These are phyloP conservation scores for Monosporascus sp. DNA, from an alignment of 2,329 filamentous ascomycete genomes.

Conservation along the genomic window DNA sequence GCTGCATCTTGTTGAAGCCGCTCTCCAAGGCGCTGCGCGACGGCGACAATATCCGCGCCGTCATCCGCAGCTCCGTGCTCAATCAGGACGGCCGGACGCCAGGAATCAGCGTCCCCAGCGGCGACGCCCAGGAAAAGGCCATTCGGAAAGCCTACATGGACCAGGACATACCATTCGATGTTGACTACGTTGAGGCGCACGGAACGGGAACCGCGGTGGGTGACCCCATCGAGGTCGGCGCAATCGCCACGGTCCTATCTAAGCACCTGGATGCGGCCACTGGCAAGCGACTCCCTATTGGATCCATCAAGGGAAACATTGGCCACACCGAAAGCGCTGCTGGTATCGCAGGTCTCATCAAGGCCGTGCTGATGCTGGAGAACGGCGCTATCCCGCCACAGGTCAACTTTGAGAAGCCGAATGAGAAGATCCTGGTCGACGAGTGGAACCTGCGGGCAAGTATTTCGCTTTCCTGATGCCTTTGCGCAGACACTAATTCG, in stretches of 20 bases:
- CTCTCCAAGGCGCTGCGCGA: slow-evolving; percentile 52
- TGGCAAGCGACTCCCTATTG: slow-evolving; percentile 43
- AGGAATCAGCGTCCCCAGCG: slow-evolving; percentile 22
- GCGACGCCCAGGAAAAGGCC: slow-evolving; percentile 26
- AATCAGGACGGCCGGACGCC: slow-evolving; percentile 57
- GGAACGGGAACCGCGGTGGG: slow-evolving; percentile 57
- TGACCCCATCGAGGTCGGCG: slow-evolving; percentile 44
- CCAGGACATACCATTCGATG: slow-evolving; percentile 36
- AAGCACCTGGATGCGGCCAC: slow-evolving; percentile 23
- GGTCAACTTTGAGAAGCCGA: slow-evolving; percentile 43
- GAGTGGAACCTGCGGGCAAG: slow-evolving; percentile 42
- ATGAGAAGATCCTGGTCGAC: slow-evolving; percentile 41
- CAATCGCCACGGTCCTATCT: slow-evolving; percentile 40
- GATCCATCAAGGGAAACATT: slow-evolving; percentile 36
- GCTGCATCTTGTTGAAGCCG: slow-evolving; percentile 54
- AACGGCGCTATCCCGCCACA: slow-evolving; percentile 47
- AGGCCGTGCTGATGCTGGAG: slow-evolving; percentile 44
- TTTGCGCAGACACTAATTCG: no score
- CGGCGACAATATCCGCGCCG: slow-evolving; percentile 52
- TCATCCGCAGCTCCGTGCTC: slow-evolving; percentile 48
- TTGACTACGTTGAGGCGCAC: slow-evolving; percentile 51
- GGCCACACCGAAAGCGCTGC: slow-evolving; percentile 13
- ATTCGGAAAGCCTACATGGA: slow-evolving; percentile 43
- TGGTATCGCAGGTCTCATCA: slow-evolving; percentile 30
- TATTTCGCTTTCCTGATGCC: no score